phyloP scores from a whole-genome alignment of 345 rosid genomes.

The Populus davidiana region DNA sequence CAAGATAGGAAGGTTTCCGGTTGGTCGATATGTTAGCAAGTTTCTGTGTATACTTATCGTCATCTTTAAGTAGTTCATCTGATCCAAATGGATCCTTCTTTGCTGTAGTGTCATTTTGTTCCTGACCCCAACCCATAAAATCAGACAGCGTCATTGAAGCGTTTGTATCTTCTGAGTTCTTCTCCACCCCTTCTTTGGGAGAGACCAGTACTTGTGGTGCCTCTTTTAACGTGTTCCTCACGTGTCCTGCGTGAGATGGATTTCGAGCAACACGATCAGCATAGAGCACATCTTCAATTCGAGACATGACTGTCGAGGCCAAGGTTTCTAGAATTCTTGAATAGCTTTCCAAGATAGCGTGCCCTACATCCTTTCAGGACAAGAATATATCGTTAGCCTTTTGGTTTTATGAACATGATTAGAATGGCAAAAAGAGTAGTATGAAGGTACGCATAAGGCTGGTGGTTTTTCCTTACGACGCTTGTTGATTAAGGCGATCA shows the following conservation, averaged over 20 bases:
- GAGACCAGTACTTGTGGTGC: conserved; percentile 7
- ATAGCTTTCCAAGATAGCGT: conserved; percentile 78
- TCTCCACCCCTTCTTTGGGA: conserved; percentile 1
- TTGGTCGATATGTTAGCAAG: conserved; percentile 36
- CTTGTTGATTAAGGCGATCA: neutral
- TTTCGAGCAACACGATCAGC: conserved; percentile 56
- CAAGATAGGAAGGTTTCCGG: conserved; percentile 64
- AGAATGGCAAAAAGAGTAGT: neutral
- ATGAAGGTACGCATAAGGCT: neutral
- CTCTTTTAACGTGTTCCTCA: conserved; percentile 32
- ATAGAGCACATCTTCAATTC: conserved; percentile 73
- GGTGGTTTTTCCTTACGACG: neutral
- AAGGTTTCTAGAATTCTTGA: conserved; percentile 83
- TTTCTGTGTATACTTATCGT: conserved; percentile 38
- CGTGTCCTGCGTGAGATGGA: conserved; percentile 40
- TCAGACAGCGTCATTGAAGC: conserved; percentile 55
- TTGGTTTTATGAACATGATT: neutral
- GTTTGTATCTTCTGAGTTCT: conserved; percentile 22
- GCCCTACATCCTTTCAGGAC: conserved; percentile 69
- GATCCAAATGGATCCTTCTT: conserved; percentile 31
- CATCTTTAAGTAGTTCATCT: conserved; percentile 37
- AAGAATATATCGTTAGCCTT: neutral
- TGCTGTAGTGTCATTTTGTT: conserved; percentile 34
- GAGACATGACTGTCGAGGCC: conserved; percentile 70
- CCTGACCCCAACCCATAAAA: conserved; percentile 70